A percentile compares a stretch with the other conserved stretches of the same genome.
Conservation (phyloP, 2,329 filamentous ascomycete genomes). For the Dendryphion nanum region DNA sequence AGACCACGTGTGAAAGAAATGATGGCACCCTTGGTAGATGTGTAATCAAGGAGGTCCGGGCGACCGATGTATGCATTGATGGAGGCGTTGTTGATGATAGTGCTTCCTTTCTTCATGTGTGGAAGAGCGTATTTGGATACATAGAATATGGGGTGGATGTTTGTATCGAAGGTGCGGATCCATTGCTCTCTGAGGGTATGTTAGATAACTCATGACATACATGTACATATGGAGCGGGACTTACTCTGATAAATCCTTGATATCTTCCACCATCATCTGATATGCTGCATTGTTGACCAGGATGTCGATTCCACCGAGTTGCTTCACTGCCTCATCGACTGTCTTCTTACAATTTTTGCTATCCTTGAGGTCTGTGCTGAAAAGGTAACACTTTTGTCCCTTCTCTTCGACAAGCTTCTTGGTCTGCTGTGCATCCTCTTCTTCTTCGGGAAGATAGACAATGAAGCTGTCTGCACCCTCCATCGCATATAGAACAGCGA, state of each 20-base stretch:
- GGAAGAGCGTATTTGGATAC: conserved; percentile 73
- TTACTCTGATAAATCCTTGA: conserved; percentile 68
- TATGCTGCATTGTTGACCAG: conserved; percentile 71
- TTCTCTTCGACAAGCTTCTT: conserved; percentile 67
- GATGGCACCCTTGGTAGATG: conserved; percentile 75
- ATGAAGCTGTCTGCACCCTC: conserved; percentile 76
- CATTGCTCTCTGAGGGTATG: conserved; percentile 63
- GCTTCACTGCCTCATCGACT: conserved; percentile 64
- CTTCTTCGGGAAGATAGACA: conserved; percentile 71
- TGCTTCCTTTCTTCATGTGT: conserved; percentile 71
- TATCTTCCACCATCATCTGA: conserved; percentile 72
- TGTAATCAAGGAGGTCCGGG: conserved; percentile 79
- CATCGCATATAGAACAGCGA: conserved; percentile 75
- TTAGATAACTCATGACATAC: too few species aligned
- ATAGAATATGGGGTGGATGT: conserved; percentile 81
- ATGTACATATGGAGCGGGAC: too few species aligned
- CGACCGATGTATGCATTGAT: conserved; percentile 82
- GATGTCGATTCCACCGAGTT: conserved; percentile 70
- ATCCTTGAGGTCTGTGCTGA: conserved; percentile 64
- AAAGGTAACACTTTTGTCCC: conserved; percentile 63
- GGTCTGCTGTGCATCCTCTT: conserved; percentile 73
- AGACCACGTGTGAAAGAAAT: conserved; percentile 75
- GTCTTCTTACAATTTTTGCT: conserved; percentile 68
- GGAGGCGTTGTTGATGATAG: conserved; percentile 83
- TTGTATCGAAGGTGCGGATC: conserved; percentile 75